Evolutionary conservation across 129 eudicot genomes (phyloP), one percentile per base, ranked within the genome.

Genomic region (Lactuca saligna): DNA sequence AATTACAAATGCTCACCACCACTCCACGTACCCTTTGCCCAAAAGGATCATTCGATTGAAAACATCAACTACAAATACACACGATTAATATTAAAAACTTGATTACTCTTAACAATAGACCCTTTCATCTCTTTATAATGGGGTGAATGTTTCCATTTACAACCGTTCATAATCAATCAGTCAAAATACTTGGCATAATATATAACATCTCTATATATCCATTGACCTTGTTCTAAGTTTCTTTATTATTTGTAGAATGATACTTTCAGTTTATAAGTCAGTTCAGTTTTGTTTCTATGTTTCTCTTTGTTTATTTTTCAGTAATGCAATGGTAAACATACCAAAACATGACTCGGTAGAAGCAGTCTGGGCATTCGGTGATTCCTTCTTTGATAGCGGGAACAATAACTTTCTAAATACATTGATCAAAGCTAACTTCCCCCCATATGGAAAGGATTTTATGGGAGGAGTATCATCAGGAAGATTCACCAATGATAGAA

Each of bases 371-470:
- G 75, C 75, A 54, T 86, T 80, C 34, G 92, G 92, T 68, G 92
- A 86, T 61, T 86, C 92, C 7, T 66, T 82, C 34, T 77, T 86
- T 11, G 92, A 86, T 67, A 75, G 84, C 7, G 88, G 92, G 16
- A 86, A 86, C 57, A 86, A 86, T 25, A 80, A 83, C 69, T 16
- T 62, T 32, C 44, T 75, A 15, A 17, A 38, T 11, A 86, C 88
- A 0, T 63, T 83, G 33, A 54, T 61, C 8, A 80, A 75, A 75
- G 88, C 76, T 72, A 75, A 83, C 60, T 83, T 61, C 46, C 82
- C 80, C 38, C 92, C 92, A 3, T 86, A 83, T 38, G 92, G 92
- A 3, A 64, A 65, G 57, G 86, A 86, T 74, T 86, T 86, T 57
- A 69, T 39, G 51, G 86, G 86, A 33, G 86, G 87, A 60, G 67